A percentile compares a stretch with the other conserved stretches of the same genome.
phyloP scores from a whole-genome alignment of 1,284 basidiomycete genomes.

The Cutaneotrichosporon dermatis region DNA sequence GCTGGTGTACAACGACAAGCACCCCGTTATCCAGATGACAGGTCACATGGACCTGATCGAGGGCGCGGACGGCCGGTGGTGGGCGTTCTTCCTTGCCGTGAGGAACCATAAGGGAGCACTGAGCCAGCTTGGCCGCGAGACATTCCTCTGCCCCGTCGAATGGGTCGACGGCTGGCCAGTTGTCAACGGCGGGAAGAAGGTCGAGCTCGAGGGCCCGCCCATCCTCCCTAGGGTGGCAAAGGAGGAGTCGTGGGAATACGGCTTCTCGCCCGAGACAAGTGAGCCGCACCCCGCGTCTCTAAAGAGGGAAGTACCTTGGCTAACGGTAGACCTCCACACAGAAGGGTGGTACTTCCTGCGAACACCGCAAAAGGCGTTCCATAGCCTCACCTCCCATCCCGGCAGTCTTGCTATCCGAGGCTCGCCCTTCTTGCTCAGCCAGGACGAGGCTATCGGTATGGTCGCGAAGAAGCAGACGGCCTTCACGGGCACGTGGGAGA shows the following conservation, averaged over 20 bases:
- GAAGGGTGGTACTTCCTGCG: constrained; percentile 20
- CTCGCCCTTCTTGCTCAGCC: constrained; percentile 12
- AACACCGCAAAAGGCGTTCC: constrained; percentile 12
- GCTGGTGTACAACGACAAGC: constrained; percentile 23
- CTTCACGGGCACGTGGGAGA: constrained; percentile 15
- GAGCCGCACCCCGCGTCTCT: too few relatives aligned
- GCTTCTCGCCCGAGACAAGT: too few relatives aligned
- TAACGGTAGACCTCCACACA: constrained; percentile 4
- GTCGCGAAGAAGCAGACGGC: constrained; percentile 20
- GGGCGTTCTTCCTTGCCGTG: constrained; percentile 25
- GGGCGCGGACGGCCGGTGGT: constrained; percentile 23
- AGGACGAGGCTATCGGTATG: constrained; percentile 18
- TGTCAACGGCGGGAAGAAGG: constrained; percentile 14
- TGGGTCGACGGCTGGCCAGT: constrained; percentile 30
- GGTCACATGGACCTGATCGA: constrained; percentile 32
- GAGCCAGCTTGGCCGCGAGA: constrained; percentile 23
- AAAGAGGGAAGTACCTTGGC: not conserved
- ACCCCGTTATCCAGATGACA: constrained; percentile 20
- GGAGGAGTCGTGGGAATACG: too few relatives aligned
- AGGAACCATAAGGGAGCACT: constrained; percentile 6
- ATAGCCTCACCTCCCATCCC: not conserved
- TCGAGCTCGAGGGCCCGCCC: constrained; percentile 4
- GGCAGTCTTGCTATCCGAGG: constrained; percentile 1
- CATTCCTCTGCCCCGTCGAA: constrained; percentile 23
- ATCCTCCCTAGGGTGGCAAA: too few relatives aligned